Percentiles rank a stretch among this genome's conserved stretches.
phyloP scores from a whole-genome alignment of 2,329 filamentous ascomycete species.

The Scleromitrula shiraiana region DNA sequence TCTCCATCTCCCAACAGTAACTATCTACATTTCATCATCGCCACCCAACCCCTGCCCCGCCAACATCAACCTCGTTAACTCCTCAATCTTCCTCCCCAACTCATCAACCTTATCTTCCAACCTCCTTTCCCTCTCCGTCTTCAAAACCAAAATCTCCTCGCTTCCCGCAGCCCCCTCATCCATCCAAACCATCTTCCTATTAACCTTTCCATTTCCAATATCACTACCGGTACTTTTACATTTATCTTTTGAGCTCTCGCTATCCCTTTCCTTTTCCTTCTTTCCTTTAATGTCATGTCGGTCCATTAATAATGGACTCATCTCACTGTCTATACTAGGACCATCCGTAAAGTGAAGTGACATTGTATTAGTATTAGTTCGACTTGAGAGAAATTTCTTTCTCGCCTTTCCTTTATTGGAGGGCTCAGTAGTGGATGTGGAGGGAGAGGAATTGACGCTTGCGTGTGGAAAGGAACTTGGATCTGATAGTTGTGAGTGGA shows the following conservation, averaged over 20 bases:
- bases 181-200: conserved; percentile 13
- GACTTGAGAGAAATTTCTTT: conserved; percentile 15
- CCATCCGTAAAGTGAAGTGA: conserved; percentile 16
- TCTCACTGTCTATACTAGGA: not conserved
- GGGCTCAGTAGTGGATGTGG: conserved; percentile 7
- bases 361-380: conserved; percentile 11
- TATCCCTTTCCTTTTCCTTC: no score
- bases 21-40: conserved; percentile 6
- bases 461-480: conserved; percentile 14
- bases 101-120: conserved; percentile 46
- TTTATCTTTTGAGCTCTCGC: no score
- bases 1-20: not conserved
- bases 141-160: not conserved
- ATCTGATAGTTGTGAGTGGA: conserved; percentile 19
- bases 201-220: conserved; percentile 12
- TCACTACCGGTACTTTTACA: no score
- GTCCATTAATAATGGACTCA: conserved; percentile 6
- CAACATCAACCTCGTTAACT: conserved; percentile 45
- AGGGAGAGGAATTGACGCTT: not conserved
- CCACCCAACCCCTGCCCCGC: conserved; percentile 38
- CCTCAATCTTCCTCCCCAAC: conserved; percentile 50
- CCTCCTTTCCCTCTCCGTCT: conserved; percentile 4
- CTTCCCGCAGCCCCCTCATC: not conserved
- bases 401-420: conserved; percentile 4
- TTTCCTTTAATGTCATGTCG: not conserved